Evolutionary conservation across 2,329 filamentous ascomycete species (phyloP).

Genomic region (Ophiostoma ulmi): DNA sequence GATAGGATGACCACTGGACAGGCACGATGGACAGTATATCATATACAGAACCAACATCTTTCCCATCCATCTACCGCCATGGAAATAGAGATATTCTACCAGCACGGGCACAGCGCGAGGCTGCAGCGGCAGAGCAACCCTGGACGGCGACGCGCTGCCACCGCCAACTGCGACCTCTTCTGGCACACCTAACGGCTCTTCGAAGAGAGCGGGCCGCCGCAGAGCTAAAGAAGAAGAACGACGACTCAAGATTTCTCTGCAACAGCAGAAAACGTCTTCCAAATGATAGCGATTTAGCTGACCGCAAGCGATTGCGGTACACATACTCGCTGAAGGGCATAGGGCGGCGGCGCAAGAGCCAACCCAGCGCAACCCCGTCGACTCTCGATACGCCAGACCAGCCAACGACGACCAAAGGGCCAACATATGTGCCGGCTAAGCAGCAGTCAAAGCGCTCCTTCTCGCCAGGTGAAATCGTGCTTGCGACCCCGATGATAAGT

Average conservation of each 20-base stretch:
- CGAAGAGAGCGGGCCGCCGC: constrained; percentile 33
- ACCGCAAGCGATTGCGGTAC: constrained; percentile 27
- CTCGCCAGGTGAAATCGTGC: constrained; percentile 29
- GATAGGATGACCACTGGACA: neutral
- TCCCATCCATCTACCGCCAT: constrained; percentile 16
- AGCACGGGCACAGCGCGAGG: constrained; percentile 17
- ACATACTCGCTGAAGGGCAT: constrained; percentile 29
- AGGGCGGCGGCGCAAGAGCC: constrained; percentile 9
- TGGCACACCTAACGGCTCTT: constrained; percentile 40
- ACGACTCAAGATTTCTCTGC: neutral
- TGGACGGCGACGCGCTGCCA: constrained; percentile 48
- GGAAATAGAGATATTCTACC: constrained; percentile 22
- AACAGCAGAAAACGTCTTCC: constrained; percentile 13
- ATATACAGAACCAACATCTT: neutral
- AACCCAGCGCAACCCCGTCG: neutral
- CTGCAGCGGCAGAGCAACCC: constrained; percentile 27
- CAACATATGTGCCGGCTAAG: neutral
- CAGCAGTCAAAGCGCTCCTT: constrained; percentile 15
- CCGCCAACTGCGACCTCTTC: constrained; percentile 44
- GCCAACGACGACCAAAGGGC: neutral
- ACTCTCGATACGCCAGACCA: neutral
- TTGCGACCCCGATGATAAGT: constrained; percentile 35
- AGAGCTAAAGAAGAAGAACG: constrained; percentile 7
- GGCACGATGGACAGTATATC: constrained; percentile 8
- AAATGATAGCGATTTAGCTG: neutral